Percentiles rank a stretch among this genome's conserved stretches.
Conservation (phyloP, 345 rosid genomes). For the Lepidium africanum region DNA sequence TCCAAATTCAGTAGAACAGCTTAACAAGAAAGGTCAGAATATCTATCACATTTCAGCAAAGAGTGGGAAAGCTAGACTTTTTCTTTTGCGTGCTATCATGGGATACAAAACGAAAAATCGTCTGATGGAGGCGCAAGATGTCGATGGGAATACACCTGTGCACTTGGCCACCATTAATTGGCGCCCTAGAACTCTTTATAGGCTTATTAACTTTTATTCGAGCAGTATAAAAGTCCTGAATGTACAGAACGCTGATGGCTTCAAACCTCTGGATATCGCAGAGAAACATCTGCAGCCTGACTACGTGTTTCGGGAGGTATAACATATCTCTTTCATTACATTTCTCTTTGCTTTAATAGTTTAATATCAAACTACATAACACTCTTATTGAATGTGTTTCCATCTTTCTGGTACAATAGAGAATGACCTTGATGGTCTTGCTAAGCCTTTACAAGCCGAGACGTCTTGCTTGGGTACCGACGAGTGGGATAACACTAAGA, state of each 20-base stretch:
- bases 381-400: no score
- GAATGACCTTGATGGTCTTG: no score
- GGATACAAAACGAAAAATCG: not conserved
- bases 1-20: not conserved
- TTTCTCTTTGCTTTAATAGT: no score
- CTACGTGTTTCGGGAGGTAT: not conserved
- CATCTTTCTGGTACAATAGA: no score
- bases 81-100: not conserved
- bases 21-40: constrained; percentile 2
- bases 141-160: constrained; percentile 18
- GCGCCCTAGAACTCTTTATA: not conserved
- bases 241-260: not conserved
- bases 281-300: not conserved
- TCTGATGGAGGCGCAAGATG: not conserved
- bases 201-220: no score
- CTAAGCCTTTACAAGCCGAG: no score
- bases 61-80: not conserved
- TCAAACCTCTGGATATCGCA: not conserved
- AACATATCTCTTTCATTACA: no score
- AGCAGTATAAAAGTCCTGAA: no score
- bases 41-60: not conserved
- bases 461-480: no score
- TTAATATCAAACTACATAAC: no score
- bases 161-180: no score
- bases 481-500: no score